Evolutionary conservation across 1,284 basidiomycete species (phyloP), one percentile per base, ranked within the genome.

Genomic region (Baeospora myosura): DNA sequence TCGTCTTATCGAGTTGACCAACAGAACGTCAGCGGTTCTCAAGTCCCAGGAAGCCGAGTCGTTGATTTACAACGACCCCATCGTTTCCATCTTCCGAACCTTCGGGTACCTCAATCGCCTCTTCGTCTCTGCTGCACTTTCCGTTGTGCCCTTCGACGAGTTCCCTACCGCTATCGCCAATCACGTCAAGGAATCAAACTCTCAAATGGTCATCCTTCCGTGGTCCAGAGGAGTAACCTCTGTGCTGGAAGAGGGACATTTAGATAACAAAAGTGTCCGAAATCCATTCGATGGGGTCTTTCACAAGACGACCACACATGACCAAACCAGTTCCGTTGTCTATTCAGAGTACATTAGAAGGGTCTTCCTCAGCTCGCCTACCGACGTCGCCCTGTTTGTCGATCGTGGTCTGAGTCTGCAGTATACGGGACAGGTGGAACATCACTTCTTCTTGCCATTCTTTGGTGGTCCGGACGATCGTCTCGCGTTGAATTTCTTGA

Each of bases 391-490:
- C 2, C 63, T 96, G 22, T 89, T 91, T 59, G 74, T 94, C 42
- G 90, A 94, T 52, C 69, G 76, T 24, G 72, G 74, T 3, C 47
- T 62, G 17, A 54, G 44, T 50, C 35, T 57, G 36, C 46, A 53
- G 6, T 47, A 53, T 10, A 24, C 51, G 24, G 43, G 42, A 37
- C 51, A 42, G 37, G 54, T 45, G 23, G 49, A 56, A 24, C 76
- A 81, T 50, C 88, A 88, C 51, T 61, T 93, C 40, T 83, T 93
- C 65, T 60, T 95, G 28, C 86, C 88, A 0, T 96, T 95, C 74
- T 86, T 92, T 58, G 93, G 92, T 38, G 93, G 93, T 0, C 83
- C 89, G 0, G 93, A 97, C 60, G 93, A 96, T 56, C 78, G 93
- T 2, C 72, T 89, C 6, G 88, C 90, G 0, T 66, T 96, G 18